phyloP scores from a whole-genome alignment of 176 grass and related monocot genomes.

The Paspalum notatum region DNA sequence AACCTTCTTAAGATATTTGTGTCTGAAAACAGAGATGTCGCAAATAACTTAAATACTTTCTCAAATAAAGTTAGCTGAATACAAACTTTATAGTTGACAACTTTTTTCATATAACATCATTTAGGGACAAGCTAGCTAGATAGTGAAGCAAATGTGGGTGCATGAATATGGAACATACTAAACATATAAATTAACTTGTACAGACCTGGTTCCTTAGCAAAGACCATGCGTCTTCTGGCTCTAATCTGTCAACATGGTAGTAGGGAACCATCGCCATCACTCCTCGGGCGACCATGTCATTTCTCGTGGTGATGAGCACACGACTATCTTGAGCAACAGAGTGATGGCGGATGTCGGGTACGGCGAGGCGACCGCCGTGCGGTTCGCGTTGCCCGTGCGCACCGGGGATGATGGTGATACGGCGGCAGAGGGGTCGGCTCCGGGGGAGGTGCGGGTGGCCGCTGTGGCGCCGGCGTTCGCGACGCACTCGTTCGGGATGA shows the following conservation, averaged over 20 bases:
- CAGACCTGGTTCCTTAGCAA: conserved; percentile 21
- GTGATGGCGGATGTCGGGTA: conserved; percentile 51
- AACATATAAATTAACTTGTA: background rate
- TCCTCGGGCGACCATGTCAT: background rate
- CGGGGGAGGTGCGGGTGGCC: conserved; percentile 44
- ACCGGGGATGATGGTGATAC: background rate
- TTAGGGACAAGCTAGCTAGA: too few species aligned
- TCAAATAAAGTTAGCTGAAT: too few species aligned
- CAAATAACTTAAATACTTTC: too few species aligned
- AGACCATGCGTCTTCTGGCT: background rate
- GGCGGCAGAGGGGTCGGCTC: background rate
- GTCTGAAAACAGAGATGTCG: too few species aligned
- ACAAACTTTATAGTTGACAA: too few species aligned
- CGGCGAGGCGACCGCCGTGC: conserved; percentile 45
- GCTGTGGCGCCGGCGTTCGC: conserved; percentile 72
- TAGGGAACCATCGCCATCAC: background rate
- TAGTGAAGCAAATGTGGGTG: too few species aligned
- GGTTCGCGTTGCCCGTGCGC: conserved; percentile 44
- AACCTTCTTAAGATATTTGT: too few species aligned
- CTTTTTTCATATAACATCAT: too few species aligned
- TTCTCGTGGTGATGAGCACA: background rate
- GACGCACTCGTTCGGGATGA: conserved; percentile 89
- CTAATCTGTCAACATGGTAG: background rate
- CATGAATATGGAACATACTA: too few species aligned
- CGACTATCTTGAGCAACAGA: background rate